These are phyloP conservation scores for Claviceps africana DNA, from an alignment of 2,329 filamentous ascomycete genomes.

Conservation along the genomic window DNA sequence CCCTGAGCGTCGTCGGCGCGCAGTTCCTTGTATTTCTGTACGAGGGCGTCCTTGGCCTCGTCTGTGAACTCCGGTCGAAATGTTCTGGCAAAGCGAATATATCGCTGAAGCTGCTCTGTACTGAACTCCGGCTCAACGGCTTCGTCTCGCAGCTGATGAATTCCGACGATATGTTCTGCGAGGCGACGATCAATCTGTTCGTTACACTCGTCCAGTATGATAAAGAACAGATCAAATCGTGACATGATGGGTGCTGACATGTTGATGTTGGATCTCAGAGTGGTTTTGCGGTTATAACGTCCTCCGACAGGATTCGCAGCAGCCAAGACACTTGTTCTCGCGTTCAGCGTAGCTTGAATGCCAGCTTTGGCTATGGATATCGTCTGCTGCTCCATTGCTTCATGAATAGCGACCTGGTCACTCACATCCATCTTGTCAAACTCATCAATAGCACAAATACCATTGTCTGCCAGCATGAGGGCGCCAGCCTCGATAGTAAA, in stretches of 20 bases:
- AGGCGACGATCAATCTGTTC: conserved; percentile 81
- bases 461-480: conserved; percentile 92
- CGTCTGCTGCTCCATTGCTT: conserved; percentile 99
- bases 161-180: conserved; percentile 84
- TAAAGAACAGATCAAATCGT: conserved; percentile 96
- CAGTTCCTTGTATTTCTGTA: conserved; percentile 90
- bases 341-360: conserved; percentile 94
- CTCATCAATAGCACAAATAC: conserved; percentile 95
- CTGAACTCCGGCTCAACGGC: conserved; percentile 87
- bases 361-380: conserved; percentile 98
- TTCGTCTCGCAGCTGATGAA: conserved; percentile 85
- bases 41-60: conserved; percentile 72
- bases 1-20: conserved; percentile 87
- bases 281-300: conserved; percentile 93
- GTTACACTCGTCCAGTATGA: conserved; percentile 93
- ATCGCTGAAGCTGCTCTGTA: conserved; percentile 90
- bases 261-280: conserved; percentile 88
- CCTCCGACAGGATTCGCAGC: conserved; percentile 93
- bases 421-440: conserved; percentile 99
- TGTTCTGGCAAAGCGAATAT: conserved; percentile 89
- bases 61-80: conserved; percentile 88
- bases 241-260: conserved; percentile 99
- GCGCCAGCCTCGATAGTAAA: conserved; percentile 98
- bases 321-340: conserved; percentile 85
- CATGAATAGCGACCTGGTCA: conserved; percentile 97